A percentile compares a stretch with the other conserved stretches of the same genome.
These are phyloP conservation scores for Saturnispora gosingensis DNA, from an alignment of 805 yeast species.

Conservation along the genomic window DNA sequence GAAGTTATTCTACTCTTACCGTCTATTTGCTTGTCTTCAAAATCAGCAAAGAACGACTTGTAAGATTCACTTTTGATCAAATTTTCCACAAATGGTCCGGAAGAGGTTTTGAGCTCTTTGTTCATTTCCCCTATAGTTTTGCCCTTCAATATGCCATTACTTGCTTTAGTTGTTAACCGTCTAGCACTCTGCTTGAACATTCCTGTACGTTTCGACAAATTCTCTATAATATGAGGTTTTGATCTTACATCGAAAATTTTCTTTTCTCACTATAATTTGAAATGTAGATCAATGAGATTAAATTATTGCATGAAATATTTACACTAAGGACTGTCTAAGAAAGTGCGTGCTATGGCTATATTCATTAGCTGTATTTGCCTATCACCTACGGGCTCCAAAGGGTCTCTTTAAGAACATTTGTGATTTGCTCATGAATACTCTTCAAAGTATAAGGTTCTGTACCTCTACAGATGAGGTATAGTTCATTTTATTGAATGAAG, in stretches of 20 bases:
- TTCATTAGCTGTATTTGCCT: too few relatives aligned
- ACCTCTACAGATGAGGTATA: too few relatives aligned
- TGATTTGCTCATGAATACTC: too few relatives aligned
- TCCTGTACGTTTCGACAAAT: constrained; percentile 28
- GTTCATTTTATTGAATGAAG: too few relatives aligned
- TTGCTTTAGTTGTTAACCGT: constrained; percentile 37
- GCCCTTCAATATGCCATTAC: constrained; percentile 43
- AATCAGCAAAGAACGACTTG: constrained; percentile 20
- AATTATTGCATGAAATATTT: too few relatives aligned
- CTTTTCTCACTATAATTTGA: neutral
- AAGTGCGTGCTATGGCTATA: too few relatives aligned
- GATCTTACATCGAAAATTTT: neutral
- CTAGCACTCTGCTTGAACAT: constrained; percentile 30
- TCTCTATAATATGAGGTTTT: neutral
- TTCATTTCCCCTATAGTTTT: constrained; percentile 34
- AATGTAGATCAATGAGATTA: neutral
- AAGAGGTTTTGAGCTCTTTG: neutral
- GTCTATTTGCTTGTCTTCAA: constrained; percentile 15
- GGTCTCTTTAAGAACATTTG: too few relatives aligned
- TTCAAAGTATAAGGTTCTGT: too few relatives aligned
- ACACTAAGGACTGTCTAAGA: too few relatives aligned
- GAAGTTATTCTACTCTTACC: constrained; percentile 18
- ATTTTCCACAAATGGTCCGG: constrained; percentile 2
- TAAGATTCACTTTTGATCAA: constrained; percentile 15
- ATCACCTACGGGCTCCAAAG: too few relatives aligned